These are phyloP conservation scores for Neurospora hispaniola DNA, from an alignment of 495 filamentous ascomycete species.

Conservation along the genomic window DNA sequence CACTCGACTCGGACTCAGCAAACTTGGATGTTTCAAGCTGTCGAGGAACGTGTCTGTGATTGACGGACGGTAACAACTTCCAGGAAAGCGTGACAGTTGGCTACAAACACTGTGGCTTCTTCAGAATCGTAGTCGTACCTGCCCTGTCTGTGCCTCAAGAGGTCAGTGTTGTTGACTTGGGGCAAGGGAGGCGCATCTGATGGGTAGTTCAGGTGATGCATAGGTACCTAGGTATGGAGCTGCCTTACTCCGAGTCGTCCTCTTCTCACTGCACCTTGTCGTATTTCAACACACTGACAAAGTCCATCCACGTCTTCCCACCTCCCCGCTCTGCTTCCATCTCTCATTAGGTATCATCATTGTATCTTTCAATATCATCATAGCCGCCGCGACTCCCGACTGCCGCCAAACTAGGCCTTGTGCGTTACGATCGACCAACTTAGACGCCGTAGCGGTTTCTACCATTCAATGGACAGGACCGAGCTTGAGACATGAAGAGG, in stretches of 20 bases:
- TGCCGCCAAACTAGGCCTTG: neutral
- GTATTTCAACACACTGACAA: neutral
- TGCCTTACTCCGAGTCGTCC: neutral
- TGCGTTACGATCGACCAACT: neutral
- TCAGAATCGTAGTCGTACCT: neutral
- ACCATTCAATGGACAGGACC: slow-evolving; percentile 12
- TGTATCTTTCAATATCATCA: neutral
- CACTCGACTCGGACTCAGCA: neutral
- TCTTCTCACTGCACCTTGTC: neutral
- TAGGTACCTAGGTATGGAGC: neutral
- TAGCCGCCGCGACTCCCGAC: neutral
- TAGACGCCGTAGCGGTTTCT: neutral
- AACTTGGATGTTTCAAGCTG: neutral
- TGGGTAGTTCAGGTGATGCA: neutral
- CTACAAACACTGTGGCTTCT: neutral
- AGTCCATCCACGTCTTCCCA: neutral
- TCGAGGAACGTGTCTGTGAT: neutral
- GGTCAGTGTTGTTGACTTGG: neutral
- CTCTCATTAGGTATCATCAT: neutral
- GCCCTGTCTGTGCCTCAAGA: neutral
- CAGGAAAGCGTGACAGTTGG: neutral
- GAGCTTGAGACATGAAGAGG: slow-evolving; percentile 18
- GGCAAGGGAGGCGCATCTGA: neutral
- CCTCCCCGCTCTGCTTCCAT: neutral
- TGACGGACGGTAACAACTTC: neutral